Evolutionary conservation across 306 rosid genomes (phyloP).

Genomic region (Glycine latifolia): DNA sequence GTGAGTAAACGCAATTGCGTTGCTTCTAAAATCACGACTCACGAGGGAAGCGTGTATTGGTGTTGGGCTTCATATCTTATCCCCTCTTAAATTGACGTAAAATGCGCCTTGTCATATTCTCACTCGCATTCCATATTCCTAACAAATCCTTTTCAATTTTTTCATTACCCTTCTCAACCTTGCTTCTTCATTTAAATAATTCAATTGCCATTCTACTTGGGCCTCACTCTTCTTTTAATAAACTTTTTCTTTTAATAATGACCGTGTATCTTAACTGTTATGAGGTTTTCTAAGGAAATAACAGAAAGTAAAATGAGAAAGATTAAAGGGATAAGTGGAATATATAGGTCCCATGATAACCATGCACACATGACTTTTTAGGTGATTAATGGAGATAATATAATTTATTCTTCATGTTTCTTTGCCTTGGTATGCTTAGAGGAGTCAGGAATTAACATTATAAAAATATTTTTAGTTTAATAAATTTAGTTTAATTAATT

Average conservation of each 20-base stretch:
- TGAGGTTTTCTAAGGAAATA: neutral
- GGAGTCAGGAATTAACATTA: neutral
- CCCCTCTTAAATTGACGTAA: constrained; percentile 12
- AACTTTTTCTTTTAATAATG: neutral
- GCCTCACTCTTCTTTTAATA: neutral
- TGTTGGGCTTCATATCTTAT: constrained; percentile 30
- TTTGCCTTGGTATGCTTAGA: neutral
- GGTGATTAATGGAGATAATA: neutral
- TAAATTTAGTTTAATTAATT: neutral
- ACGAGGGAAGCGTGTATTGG: constrained; percentile 24
- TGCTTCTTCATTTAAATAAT: neutral
- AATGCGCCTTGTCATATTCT: constrained; percentile 73
- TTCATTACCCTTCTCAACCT: constrained; percentile 20
- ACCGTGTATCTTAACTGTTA: neutral
- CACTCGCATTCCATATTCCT: constrained; percentile 51
- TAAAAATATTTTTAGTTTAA: too few species aligned
- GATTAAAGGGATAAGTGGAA: neutral
- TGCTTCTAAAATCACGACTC: constrained; percentile 38
- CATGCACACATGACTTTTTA: neutral
- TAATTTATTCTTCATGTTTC: neutral
- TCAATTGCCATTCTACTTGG: constrained; percentile 4
- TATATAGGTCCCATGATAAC: neutral
- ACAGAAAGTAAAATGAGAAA: neutral
- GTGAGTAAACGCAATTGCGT: neutral
- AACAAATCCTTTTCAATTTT: neutral